A percentile compares a stretch with the other conserved stretches of the same genome.
Evolutionary conservation across 2,329 filamentous ascomycete species (phyloP).

Genomic region (Zalaria obscura): DNA sequence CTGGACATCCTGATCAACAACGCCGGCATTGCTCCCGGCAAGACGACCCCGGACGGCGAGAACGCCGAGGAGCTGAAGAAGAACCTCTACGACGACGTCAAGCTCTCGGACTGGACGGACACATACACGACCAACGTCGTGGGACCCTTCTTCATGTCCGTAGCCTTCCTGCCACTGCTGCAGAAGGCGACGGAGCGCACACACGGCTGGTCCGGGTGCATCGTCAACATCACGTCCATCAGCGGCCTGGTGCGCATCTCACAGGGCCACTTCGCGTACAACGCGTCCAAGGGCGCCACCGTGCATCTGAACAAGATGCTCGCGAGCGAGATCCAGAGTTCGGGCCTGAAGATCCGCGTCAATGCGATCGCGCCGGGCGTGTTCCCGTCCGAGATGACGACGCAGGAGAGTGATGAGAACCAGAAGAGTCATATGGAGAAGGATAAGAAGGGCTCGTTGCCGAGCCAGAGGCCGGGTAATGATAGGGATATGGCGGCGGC

Average conservation of each 20-base stretch:
- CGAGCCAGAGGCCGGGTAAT: slow-evolving; percentile 37
- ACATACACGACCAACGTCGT: slow-evolving; percentile 34
- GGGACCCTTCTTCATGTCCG: slow-evolving; percentile 30
- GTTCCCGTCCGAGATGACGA: slow-evolving; percentile 45
- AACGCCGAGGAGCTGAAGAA: slow-evolving; percentile 26
- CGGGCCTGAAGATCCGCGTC: slow-evolving; percentile 37
- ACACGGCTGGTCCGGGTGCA: slow-evolving; percentile 23
- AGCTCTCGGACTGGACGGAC: slow-evolving; percentile 29
- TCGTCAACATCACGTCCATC: slow-evolving; percentile 32
- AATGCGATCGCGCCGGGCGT: slow-evolving; percentile 44
- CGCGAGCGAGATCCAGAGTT: slow-evolving; percentile 35
- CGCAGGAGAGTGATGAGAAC: slow-evolving; percentile 31
- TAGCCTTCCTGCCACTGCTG: slow-evolving; percentile 31
- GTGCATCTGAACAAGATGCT: slow-evolving; percentile 44
- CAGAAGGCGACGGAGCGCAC: slow-evolving; percentile 27
- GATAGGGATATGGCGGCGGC: slow-evolving; percentile 46
- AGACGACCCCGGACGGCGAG: slow-evolving; percentile 22
- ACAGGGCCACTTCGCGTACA: slow-evolving; percentile 32
- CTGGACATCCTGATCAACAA: slow-evolving; percentile 33
- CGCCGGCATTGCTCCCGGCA: slow-evolving; percentile 26
- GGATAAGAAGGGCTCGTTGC: slow-evolving; percentile 34
- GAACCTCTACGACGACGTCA: slow-evolving; percentile 24
- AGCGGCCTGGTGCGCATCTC: slow-evolving; percentile 29
- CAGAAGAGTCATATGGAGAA: slow-evolving; percentile 36
- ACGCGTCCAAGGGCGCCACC: slow-evolving; percentile 34